Evolutionary conservation across 176 grass and related monocot species (phyloP).

Genomic region (Oropetium thomaeum): DNA sequence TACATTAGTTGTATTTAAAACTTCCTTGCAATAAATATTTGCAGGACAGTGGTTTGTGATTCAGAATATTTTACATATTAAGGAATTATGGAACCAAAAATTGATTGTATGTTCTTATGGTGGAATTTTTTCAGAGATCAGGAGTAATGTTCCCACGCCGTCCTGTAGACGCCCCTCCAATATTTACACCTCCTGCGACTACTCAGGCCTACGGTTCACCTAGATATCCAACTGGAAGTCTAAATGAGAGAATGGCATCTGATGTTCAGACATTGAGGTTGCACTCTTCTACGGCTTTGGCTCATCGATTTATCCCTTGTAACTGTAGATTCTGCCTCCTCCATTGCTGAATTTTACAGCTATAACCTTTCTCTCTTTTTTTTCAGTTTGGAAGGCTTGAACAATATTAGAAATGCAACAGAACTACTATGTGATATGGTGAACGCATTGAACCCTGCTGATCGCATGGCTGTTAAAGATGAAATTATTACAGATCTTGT

Average conservation of each 20-base stretch:
- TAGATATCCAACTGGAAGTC: conserved; percentile 45
- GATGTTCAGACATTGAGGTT: conserved; percentile 68
- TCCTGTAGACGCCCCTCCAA: conserved; percentile 63
- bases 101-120: conserved; percentile 17
- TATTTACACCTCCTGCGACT: conserved; percentile 74
- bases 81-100: background rate
- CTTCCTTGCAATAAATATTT: conserved; percentile 1
- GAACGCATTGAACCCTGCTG: conserved; percentile 70
- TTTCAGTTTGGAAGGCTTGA: conserved; percentile 70
- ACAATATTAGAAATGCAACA: conserved; percentile 64
- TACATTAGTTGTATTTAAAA: conserved; percentile 4
- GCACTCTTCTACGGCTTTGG: background rate
- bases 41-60: background rate
- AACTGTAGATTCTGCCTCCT: background rate
- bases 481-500: conserved; percentile 87
- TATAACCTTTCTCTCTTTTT: conserved; percentile 4
- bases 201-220: conserved; percentile 49
- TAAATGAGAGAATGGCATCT: conserved; percentile 54
- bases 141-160: conserved; percentile 78
- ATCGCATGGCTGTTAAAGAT: conserved; percentile 72
- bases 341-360: background rate
- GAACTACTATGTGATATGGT: conserved; percentile 90
- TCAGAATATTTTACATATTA: background rate
- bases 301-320: background rate
- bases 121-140: conserved; percentile 58